phyloP scores from a whole-genome alignment of 2,329 filamentous ascomycete species.

The Anthostomella pinea region DNA sequence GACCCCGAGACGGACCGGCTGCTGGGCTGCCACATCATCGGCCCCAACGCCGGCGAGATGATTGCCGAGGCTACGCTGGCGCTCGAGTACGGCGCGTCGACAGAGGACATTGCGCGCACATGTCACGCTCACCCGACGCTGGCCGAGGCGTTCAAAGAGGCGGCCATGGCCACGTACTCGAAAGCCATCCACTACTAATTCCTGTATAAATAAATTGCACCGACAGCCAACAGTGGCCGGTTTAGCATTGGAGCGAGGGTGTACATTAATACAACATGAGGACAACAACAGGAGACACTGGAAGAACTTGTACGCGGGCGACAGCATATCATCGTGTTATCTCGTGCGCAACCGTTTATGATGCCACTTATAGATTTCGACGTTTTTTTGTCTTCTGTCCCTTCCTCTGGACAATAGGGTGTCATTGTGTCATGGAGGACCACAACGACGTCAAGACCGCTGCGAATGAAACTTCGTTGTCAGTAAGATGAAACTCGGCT shows the following conservation, averaged over 20 bases:
- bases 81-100: conserved; percentile 92
- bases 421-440: too few species aligned
- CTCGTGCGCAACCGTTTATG: not conserved
- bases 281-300: conserved; percentile 17
- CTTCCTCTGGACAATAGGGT: too few species aligned
- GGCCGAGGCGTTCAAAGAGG: conserved; percentile 98
- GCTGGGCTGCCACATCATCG: conserved; percentile 94
- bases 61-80: conserved; percentile 96
- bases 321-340: not conserved
- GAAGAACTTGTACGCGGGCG: not conserved
- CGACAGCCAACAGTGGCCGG: conserved; percentile 14
- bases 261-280: conserved; percentile 33
- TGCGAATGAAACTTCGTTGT: too few species aligned
- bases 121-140: conserved; percentile 96
- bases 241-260: conserved; percentile 33
- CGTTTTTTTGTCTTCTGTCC: too few species aligned
- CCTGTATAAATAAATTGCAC: conserved; percentile 27
- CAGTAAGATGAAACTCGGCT: too few species aligned
- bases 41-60: conserved; percentile 96
- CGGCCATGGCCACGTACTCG: conserved; percentile 93
- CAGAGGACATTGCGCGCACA: conserved; percentile 90
- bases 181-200: conserved; percentile 92
- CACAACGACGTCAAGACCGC: too few species aligned
- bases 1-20: conserved; percentile 96
- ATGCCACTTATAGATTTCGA: not conserved